These are phyloP conservation scores for Wickerhamomyces pijperi DNA, from an alignment of 805 yeast species.

Conservation along the genomic window DNA sequence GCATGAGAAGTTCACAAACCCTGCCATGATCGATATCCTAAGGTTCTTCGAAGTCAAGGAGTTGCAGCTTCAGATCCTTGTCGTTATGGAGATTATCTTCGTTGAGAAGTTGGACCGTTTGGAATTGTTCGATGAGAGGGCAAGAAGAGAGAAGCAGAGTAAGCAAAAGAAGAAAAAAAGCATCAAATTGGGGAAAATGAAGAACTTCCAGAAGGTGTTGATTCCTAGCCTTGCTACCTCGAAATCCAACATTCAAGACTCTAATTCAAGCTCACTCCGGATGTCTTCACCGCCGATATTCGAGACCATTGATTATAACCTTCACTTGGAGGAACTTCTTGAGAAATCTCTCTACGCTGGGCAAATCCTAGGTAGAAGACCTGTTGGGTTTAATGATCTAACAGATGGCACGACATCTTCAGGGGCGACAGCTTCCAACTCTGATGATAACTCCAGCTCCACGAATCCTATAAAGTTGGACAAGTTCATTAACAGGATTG, in stretches of 20 bases:
- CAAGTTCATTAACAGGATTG: constrained; percentile 39
- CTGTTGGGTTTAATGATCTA: not conserved
- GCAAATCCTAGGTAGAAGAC: not conserved
- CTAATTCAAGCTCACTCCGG: too few relatives aligned
- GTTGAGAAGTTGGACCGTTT: constrained; percentile 25
- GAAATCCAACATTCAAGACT: too few relatives aligned
- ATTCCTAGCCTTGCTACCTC: not conserved
- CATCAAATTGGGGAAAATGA: not conserved
- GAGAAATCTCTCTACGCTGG: not conserved
- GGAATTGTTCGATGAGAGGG: constrained; percentile 18
- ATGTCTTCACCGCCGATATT: too few relatives aligned
- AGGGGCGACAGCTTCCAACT: constrained; percentile 21
- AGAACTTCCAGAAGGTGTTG: not conserved
- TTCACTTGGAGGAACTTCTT: not conserved
- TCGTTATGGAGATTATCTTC: constrained; percentile 34
- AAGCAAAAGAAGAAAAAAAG: not conserved
- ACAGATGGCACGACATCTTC: constrained; percentile 6
- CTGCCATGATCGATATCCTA: constrained; percentile 18
- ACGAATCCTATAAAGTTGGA: constrained; percentile 2
- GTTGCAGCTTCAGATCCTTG: constrained; percentile 41
- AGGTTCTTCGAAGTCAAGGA: constrained; percentile 40
- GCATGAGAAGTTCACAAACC: constrained; percentile 17
- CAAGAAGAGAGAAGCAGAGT: constrained; percentile 1
- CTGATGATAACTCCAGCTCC: constrained; percentile 25
- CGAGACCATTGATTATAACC: not conserved